Base-by-base conservation (phyloP, 2,329 filamentous ascomycete genomes). In the Fusarium nisikadoi region DNA sequence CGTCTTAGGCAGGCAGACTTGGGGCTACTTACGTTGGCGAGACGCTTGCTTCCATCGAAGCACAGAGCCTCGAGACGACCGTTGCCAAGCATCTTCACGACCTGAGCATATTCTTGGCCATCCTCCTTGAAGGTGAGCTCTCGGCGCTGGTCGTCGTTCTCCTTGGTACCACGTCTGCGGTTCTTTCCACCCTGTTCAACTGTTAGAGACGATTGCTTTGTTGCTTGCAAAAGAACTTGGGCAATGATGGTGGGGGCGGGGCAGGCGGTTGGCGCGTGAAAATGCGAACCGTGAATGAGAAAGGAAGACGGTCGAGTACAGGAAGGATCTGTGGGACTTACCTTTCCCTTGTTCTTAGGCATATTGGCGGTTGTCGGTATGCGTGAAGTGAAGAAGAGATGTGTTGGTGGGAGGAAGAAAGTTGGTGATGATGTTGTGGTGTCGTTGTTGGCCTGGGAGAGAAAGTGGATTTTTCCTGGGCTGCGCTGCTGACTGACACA, bases 321-420 rank as follows among this genome's bases (percentile, higher is more conserved):
- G 16, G 19, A 27, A 16, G 45, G 8, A 14, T 19, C 9, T 19
- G 23, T 46, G 47, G 89, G 82, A 23, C 55, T 59, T 88, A 97
- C 94, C 87, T 97, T 98, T 95, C 95, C 95, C 92, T 98, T 98
- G 85, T 98, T 98, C 94, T 98, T 98, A 81, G 95, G 95, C 95
- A 98, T 98, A 71, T 85, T 91, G 80, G 66, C 72, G 47, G 57
- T 56, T 70, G 36, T 56, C 14, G 13, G 53, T 58, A 45, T 62
- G 50, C 60, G 41, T 64, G 62, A 62, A 60, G 42, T 64, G 47
- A 42, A 47, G 42, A 47, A 59, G 59, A 46, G 36, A 50, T 39
- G 39, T 49, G 59, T 61, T 49, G 62, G 46, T 50, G 53, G 33
- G 52, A 25, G 53, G 65, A 47, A 59, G 72, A 64, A 63, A 67